These are phyloP conservation scores for Hericium rajendrae DNA, from an alignment of 768 basidiomycete genomes.

Conservation along the genomic window DNA sequence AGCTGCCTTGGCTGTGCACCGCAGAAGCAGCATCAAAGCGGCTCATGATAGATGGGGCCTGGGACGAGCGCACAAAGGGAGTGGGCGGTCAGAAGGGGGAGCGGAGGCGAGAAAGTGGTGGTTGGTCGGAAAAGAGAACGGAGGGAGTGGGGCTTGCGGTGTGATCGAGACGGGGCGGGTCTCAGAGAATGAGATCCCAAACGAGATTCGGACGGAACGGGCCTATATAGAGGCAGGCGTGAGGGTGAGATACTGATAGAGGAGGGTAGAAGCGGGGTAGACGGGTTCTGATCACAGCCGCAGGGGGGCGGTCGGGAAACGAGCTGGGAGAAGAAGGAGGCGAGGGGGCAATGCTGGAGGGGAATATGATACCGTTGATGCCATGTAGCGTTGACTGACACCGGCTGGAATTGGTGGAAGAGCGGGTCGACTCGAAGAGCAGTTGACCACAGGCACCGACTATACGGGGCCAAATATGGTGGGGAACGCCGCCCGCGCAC, in stretches of 20 bases:
- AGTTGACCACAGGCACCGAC: constrained; percentile 8
- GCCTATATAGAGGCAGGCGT: constrained; percentile 4
- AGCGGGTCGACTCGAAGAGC: too few species aligned
- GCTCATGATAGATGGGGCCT: constrained; percentile 7
- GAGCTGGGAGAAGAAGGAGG: not conserved
- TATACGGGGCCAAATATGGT: too few species aligned
- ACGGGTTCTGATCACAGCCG: constrained; percentile 12
- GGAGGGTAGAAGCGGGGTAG: constrained; percentile 10
- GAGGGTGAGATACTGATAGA: constrained; percentile 10
- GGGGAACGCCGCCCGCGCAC: too few species aligned
- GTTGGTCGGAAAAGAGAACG: not conserved
- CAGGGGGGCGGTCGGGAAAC: not conserved
- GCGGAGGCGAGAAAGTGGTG: constrained; percentile 4
- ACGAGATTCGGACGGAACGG: not conserved
- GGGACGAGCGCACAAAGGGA: constrained; percentile 5
- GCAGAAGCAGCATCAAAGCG: constrained; percentile 9
- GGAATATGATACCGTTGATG: too few species aligned
- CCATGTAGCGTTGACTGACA: constrained; percentile 7
- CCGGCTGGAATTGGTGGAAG: constrained; percentile 5
- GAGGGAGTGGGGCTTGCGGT: constrained; percentile 10
- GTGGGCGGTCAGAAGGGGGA: constrained; percentile 7
- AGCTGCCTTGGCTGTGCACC: constrained; percentile 6
- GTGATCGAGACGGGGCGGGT: constrained; percentile 13
- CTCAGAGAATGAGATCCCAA: constrained; percentile 2
- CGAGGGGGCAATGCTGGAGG: constrained; percentile 4